Evolutionary conservation across 2,329 filamentous ascomycete genomes (phyloP).

Genomic region (Cladosporium austrohemisphaericum): DNA sequence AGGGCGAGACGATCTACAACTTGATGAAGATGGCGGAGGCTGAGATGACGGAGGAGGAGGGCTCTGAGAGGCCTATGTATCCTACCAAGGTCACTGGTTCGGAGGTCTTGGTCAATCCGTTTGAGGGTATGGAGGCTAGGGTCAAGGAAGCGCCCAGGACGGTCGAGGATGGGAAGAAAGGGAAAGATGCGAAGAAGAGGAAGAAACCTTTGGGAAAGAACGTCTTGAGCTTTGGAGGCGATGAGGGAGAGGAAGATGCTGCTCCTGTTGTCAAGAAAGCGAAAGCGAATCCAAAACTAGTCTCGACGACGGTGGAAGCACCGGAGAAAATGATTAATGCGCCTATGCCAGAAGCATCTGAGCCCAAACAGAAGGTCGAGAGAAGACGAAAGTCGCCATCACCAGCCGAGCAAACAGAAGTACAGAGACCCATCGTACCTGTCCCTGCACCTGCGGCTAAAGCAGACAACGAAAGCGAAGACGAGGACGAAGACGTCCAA

Average conservation of each 20-base stretch:
- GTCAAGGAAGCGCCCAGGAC: constrained; percentile 53
- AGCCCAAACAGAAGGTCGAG: constrained; percentile 20
- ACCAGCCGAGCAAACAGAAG: constrained; percentile 16
- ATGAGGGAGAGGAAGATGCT: constrained; percentile 57
- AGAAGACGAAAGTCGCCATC: constrained; percentile 16
- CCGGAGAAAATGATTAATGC: constrained; percentile 23
- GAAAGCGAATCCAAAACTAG: constrained; percentile 74
- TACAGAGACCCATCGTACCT: constrained; percentile 2
- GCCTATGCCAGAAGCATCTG: constrained; percentile 22
- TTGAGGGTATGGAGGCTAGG: constrained; percentile 73
- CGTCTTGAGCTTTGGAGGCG: constrained; percentile 69
- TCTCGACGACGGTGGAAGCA: constrained; percentile 33
- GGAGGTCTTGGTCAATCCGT: constrained; percentile 77
- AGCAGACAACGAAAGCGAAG: constrained; percentile 18
- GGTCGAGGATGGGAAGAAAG: constrained; percentile 44
- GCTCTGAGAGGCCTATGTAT: constrained; percentile 79
- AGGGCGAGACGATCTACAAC: constrained; percentile 94
- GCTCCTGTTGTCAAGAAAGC: constrained; percentile 66
- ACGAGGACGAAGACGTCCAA: constrained; percentile 22
- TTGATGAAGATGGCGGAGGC: constrained; percentile 87
- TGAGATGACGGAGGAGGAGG: constrained; percentile 66
- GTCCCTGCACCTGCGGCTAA: background rate
- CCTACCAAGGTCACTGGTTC: constrained; percentile 71
- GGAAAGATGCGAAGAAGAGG: constrained; percentile 55
- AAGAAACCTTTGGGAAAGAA: constrained; percentile 75